These are phyloP conservation scores for Polyrhizophydium stewartii DNA, from an alignment of 371 early-diverging fungal species.

Conservation along the genomic window DNA sequence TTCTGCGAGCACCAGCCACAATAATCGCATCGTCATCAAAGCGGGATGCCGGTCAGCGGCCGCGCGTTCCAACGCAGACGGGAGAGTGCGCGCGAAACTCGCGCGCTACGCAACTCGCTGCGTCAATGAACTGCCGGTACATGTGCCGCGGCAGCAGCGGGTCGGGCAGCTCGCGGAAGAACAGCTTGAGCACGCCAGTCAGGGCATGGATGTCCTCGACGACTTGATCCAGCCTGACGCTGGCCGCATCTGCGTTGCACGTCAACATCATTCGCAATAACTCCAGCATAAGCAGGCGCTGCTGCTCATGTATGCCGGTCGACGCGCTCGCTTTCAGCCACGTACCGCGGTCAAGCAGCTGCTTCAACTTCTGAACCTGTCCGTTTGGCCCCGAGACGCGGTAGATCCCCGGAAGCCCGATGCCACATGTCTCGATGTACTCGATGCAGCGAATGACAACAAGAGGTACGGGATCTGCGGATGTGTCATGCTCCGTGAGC, in stretches of 20 bases:
- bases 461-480: conserved; percentile 54
- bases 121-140: conserved; percentile 63
- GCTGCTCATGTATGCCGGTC: too few species aligned
- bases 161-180: conserved; percentile 87
- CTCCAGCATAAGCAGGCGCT: too few species aligned
- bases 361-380: conserved; percentile 62
- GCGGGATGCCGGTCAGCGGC: too few species aligned
- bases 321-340: too few species aligned
- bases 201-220: conserved; percentile 73
- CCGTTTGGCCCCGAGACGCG: conserved; percentile 73
- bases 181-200: conserved; percentile 82
- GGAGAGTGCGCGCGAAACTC: too few species aligned
- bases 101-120: conserved; percentile 39
- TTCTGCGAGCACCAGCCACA: conserved; percentile 24
- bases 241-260: conserved; percentile 21
- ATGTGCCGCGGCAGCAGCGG: conserved; percentile 65
- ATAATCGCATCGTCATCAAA: too few species aligned
- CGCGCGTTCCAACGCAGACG: too few species aligned
- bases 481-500: conserved; percentile 61
- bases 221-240: conserved; percentile 58
- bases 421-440: conserved; percentile 60
- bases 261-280: too few species aligned
- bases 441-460: conserved; percentile 70
- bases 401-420: conserved; percentile 71
- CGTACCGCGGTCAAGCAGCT: conserved; percentile 65